These are phyloP conservation scores for Globisporangium acanthophoron DNA, from an alignment of 352 stramenopile species.

Conservation along the genomic window DNA sequence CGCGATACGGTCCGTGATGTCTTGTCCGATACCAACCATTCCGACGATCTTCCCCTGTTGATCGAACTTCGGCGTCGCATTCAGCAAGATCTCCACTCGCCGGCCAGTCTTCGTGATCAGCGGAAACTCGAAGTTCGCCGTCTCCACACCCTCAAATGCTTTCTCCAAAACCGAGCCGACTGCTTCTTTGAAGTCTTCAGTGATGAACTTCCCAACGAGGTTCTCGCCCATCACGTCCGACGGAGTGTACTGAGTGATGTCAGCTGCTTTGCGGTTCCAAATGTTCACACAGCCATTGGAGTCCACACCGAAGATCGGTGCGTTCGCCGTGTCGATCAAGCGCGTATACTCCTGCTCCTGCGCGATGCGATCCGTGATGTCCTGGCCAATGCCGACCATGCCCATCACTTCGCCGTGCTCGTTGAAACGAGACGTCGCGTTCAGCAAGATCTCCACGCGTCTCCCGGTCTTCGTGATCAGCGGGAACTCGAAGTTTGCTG, in stretches of 20 bases:
- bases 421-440: too few relatives aligned
- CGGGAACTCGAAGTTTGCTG: conserved; percentile 59
- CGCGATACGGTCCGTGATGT: conserved; percentile 74
- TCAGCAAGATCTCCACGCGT: too few relatives aligned
- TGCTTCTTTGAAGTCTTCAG: conserved; percentile 30
- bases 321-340: conserved; percentile 88
- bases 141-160: conserved; percentile 30
- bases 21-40: conserved; percentile 85
- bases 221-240: conserved; percentile 20
- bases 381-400: conserved; percentile 61
- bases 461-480: conserved; percentile 60
- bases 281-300: conserved; percentile 78
- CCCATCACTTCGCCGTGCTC: conserved; percentile 61
- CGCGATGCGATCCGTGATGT: conserved; percentile 42
- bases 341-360: conserved; percentile 44
- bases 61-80: conserved; percentile 59
- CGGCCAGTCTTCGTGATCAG: conserved; percentile 45
- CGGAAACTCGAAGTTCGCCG: conserved; percentile 59
- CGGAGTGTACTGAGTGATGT: conserved; percentile 88
- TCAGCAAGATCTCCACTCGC: conserved; percentile 44
- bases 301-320: conserved; percentile 88
- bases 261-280: conserved; percentile 90
- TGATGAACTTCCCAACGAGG: conserved; percentile 76
- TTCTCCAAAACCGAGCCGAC: conserved; percentile 30
- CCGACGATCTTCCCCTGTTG: conserved; percentile 77